phyloP scores from a whole-genome alignment of 345 rosid genomes.

The Eucalyptus marginata region DNA sequence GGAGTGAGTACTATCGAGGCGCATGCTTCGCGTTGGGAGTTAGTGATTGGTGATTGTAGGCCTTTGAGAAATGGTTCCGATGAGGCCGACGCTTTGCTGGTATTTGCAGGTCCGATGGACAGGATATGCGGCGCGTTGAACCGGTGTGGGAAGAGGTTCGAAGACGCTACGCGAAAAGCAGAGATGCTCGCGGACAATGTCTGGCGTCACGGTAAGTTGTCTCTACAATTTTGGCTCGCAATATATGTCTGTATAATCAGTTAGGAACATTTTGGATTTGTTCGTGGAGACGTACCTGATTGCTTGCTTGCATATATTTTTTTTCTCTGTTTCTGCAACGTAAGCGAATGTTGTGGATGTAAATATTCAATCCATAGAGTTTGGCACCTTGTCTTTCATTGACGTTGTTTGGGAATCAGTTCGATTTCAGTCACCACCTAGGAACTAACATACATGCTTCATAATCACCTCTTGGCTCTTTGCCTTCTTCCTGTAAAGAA shows the following conservation, averaged over 20 bases:
- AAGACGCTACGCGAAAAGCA: background rate
- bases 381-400: background rate
- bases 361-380: background rate
- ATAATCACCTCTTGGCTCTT: background rate
- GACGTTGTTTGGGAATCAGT: background rate
- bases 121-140: constrained; percentile 30
- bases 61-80: fast-evolving
- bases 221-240: no score
- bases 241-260: no score
- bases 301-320: no score
- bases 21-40: background rate
- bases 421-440: background rate
- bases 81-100: background rate
- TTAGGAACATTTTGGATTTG: no score
- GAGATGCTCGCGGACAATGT: background rate
- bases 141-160: constrained; percentile 5
- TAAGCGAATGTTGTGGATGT: background rate
- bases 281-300: no score
- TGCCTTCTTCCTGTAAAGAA: background rate
- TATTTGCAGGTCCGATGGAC: background rate
- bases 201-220: background rate
- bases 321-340: no score
- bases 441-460: background rate
- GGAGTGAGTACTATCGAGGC: background rate
- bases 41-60: no score